phyloP scores from a whole-genome alignment of 768 basidiomycete genomes.

The Porpolomopsis calyptriformis region DNA sequence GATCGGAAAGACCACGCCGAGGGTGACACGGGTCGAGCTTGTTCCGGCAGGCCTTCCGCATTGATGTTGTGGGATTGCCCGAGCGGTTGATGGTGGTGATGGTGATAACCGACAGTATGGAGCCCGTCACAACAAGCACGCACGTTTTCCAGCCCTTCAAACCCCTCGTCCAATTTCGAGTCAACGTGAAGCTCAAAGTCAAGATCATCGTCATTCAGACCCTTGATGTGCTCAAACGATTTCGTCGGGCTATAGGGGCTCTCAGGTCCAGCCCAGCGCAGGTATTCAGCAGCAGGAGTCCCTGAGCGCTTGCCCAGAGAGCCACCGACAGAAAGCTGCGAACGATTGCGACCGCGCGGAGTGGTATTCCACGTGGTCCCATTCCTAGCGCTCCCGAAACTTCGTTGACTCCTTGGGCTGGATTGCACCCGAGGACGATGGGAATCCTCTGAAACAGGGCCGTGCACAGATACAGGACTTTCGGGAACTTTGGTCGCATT shows the following conservation, averaged over 20 bases:
- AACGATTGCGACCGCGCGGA: slow-evolving; percentile 69
- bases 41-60: slow-evolving; percentile 42
- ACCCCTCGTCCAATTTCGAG: slow-evolving; percentile 63
- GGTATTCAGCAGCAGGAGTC: slow-evolving; percentile 86
- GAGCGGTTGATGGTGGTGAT: slow-evolving; percentile 33
- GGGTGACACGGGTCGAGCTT: slow-evolving; percentile 59
- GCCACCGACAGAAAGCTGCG: slow-evolving; percentile 63
- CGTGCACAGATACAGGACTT: slow-evolving; percentile 41
- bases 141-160: slow-evolving; percentile 91
- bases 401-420: slow-evolving; percentile 70
- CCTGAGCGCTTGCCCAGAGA: slow-evolving; percentile 79
- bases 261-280: slow-evolving; percentile 68
- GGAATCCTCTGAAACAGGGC: slow-evolving; percentile 42
- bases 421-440: slow-evolving; percentile 32
- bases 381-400: slow-evolving; percentile 45
- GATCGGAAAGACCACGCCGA: slow-evolving; percentile 79
- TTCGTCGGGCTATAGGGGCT: slow-evolving; percentile 67
- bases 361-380: slow-evolving; percentile 66
- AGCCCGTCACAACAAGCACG: slow-evolving; percentile 83
- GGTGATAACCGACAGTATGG: slow-evolving; percentile 71
- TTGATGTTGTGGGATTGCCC: slow-evolving; percentile 33
- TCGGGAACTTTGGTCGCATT: slow-evolving; percentile 29
- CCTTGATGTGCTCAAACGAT: slow-evolving; percentile 49
- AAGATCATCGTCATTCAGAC: slow-evolving; percentile 48
- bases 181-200: slow-evolving; percentile 81